Base-by-base conservation (phyloP, 768 basidiomycete genomes). In the Leccinum sublutescens region DNA sequence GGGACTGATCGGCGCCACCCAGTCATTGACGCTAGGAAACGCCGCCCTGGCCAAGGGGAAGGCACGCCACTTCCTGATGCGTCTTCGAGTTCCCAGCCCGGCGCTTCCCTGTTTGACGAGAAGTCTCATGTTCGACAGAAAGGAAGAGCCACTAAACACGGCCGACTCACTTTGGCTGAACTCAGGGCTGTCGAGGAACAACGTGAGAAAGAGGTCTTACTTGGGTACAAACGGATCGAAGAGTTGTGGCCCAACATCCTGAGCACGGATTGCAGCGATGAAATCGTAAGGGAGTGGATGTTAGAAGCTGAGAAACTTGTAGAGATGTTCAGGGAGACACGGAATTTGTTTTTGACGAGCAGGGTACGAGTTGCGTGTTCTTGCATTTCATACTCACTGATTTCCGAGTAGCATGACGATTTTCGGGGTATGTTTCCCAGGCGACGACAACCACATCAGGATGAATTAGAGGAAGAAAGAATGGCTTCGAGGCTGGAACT, bases 261-360 rank as follows among this genome's bases (percentile, higher is more conserved):
- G 38, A 70, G 68, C 11, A 68, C 64, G 2, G 70, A 67, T 4
- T 80, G 78, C 3, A 77, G 82, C 21, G 74, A 75, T 1, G 82
- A 82, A 14, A 82, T 85, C 4, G 78, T 83, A 57, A 79, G 83
- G 53, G 83, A 88, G 64, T 98, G 95, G 90, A 75, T 96, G 63
- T 68, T 87, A 29, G 87, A 93, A 65, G 93, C 93, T 0, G 91
- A 93, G 68, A 88, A 85, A 64, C 77, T 99, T 50, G 82, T 97
- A 4, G 95, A 97, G 60, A 87, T 84, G 71, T 98, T 95, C 75
- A 78, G 96, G 54, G 88, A 94, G 76, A 95, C 95, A 1, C 82
- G 87, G 61, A 84, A 86, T 61, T 70, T 98, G 62, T 99, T 96
- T 69, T 79, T 88, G 65, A 85, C 88, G 2, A 87, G 87, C 29